Percentiles rank a stretch among this genome's conserved stretches.
Evolutionary conservation across 345 rosid species (phyloP).

Genomic region (Syzygium oleosum): DNA sequence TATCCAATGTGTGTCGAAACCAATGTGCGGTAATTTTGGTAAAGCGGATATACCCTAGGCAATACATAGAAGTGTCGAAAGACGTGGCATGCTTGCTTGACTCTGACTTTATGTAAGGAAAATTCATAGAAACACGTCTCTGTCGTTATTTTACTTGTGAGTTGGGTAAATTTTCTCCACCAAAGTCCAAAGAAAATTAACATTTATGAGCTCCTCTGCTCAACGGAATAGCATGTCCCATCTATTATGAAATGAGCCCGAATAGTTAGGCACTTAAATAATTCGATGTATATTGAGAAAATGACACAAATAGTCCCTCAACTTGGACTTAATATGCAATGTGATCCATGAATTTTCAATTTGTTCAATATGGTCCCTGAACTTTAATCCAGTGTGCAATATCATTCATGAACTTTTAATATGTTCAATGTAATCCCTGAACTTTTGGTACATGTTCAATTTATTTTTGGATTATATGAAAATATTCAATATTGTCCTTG

Average conservation of each 20-base stretch:
- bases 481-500: too few species aligned
- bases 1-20: neutral
- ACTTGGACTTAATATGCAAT: too few species aligned
- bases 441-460: too few species aligned
- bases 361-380: too few species aligned
- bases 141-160: neutral
- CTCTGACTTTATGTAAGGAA: neutral
- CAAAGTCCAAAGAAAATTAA: neutral
- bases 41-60: neutral
- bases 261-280: neutral
- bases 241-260: neutral
- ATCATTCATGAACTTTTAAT: too few species aligned
- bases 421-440: too few species aligned
- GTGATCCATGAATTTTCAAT: too few species aligned
- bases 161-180: neutral
- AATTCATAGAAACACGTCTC: neutral
- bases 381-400: too few species aligned
- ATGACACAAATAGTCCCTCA: too few species aligned
- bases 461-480: too few species aligned
- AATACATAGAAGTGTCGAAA: neutral
- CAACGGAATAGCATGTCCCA: neutral
- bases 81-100: rapidly evolving
- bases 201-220: neutral
- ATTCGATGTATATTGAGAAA: too few species aligned
- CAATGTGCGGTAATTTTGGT: neutral